Base-by-base conservation (phyloP, 2,329 filamentous ascomycete species). In the Calonectria hawksworthii region DNA sequence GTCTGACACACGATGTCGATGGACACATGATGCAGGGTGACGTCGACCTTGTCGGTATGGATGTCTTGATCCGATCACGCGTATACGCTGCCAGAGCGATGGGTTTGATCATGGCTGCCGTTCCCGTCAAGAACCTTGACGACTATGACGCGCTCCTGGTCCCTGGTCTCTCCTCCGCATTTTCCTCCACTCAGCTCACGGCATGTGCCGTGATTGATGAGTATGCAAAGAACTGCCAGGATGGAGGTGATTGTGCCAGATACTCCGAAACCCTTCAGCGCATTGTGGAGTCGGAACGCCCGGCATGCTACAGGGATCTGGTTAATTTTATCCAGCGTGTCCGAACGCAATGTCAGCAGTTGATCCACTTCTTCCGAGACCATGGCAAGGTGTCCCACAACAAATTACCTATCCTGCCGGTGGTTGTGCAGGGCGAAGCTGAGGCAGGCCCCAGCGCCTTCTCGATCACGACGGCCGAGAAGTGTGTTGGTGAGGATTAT, bases 21-120 rank as follows among this genome's bases (percentile, higher is more conserved):
- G 97, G 96, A 13, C 96, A 98, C 79, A 98, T 99, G 94, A 96
- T 99, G 88, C 95, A 96, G 83, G 97, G 98, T 67, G 98, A 99
- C 81, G 93, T 99, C 61, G 98, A 99, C 82, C 89, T 99, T 52
- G 96, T 99, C 32, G 96, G 97, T 38, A 91, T 94, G 80, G 97
- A 99, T 74, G 93, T 93, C 9, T 92, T 99, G 84, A 92, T 99
- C 65, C 93, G 96, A 75, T 98, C 96, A 10, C 94, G 96, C 78
- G 93, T 98, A n/a, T 94, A 92, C 74, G 95, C 96, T 16, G 95
- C 96, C 26, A 93, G 91, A 81, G 97, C 97, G 3, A 92, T 99
- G 85, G 97, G 96, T 41, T 90, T 95, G 77, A 90, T 98, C 52
- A 94, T 99, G 87, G 92, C 93, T 21, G 86, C 93, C 47, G 93